Percentiles rank a stretch among this genome's conserved stretches.
These are phyloP conservation scores for Aspergillus sp. DNA, from an alignment of 2,329 filamentous ascomycete species.

Conservation along the genomic window DNA sequence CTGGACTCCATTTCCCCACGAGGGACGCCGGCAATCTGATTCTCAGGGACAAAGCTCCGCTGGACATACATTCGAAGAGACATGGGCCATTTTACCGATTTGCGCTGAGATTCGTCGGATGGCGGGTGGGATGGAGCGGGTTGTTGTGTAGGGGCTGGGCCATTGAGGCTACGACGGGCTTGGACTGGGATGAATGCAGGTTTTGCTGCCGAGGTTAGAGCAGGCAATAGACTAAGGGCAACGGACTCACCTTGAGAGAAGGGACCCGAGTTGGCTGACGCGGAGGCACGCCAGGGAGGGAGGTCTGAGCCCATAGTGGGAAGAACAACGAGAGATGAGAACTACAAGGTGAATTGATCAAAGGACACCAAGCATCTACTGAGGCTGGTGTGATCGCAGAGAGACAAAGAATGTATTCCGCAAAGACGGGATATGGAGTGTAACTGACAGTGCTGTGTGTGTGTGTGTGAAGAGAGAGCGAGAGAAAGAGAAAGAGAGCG, in stretches of 20 bases:
- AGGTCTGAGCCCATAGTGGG: background rate
- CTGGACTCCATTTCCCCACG: slow-evolving; percentile 70
- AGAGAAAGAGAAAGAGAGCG: too few relatives aligned
- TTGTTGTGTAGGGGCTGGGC: slow-evolving; percentile 17
- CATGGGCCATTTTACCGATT: slow-evolving; percentile 64
- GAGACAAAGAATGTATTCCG: too few relatives aligned
- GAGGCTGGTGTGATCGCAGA: too few relatives aligned
- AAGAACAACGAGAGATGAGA: too few relatives aligned
- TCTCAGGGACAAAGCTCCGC: slow-evolving; percentile 70
- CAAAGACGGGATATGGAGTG: too few relatives aligned
- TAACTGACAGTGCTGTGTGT: too few relatives aligned
- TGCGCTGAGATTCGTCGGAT: slow-evolving; percentile 34
- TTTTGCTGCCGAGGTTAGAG: background rate
- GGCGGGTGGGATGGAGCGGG: slow-evolving; percentile 19
- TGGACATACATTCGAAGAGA: slow-evolving; percentile 84
- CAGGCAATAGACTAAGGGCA: background rate
- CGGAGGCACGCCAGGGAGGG: background rate
- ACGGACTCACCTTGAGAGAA: background rate
- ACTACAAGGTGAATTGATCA: too few relatives aligned
- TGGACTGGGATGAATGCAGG: slow-evolving; percentile 54
- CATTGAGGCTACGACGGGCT: slow-evolving; percentile 52
- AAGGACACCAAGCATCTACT: too few relatives aligned
- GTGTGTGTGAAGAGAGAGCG: too few relatives aligned
- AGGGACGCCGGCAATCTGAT: slow-evolving; percentile 54
- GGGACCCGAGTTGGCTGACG: background rate